Conservation (phyloP, 1,284 basidiomycete genomes). For the Ustilago tritici region DNA sequence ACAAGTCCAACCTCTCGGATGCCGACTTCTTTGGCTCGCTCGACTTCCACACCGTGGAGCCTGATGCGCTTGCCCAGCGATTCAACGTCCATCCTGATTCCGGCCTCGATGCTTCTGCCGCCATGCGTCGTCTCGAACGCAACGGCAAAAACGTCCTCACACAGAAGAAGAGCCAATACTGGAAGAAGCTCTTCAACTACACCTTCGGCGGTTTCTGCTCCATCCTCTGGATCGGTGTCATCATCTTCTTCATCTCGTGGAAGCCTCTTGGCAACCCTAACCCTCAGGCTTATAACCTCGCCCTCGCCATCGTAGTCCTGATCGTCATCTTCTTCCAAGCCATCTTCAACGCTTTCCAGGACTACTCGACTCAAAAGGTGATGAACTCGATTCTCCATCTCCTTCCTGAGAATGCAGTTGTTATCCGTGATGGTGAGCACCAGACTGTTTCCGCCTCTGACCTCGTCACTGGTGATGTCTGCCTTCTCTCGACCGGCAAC, state of each 20-base stretch:
- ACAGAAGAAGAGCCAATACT: conserved; percentile 73
- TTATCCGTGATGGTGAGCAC: conserved; percentile 76
- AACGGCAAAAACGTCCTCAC: conserved; percentile 73
- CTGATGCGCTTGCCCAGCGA: conserved; percentile 73
- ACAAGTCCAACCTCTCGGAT: conserved; percentile 40
- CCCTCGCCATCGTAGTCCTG: conserved; percentile 70
- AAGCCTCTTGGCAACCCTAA: conserved; percentile 73
- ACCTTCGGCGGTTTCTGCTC: conserved; percentile 76
- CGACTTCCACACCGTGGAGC: conserved; percentile 74
- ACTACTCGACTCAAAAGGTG: conserved; percentile 45
- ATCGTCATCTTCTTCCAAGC: conserved; percentile 72
- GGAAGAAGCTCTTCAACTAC: conserved; percentile 73
- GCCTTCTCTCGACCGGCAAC: conserved; percentile 72
- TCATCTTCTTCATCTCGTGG: conserved; percentile 74
- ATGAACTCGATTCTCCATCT: conserved; percentile 74
- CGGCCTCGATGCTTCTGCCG: conserved; percentile 74
- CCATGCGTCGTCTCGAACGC: conserved; percentile 72
- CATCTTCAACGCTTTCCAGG: conserved; percentile 73
- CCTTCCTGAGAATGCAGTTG: conserved; percentile 74
- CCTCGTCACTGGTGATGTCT: conserved; percentile 79
- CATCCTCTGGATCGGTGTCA: conserved; percentile 74
- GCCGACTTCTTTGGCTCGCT: conserved; percentile 66
- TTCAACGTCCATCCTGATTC: conserved; percentile 71
- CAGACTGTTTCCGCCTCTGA: conserved; percentile 75
- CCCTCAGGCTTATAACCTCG: conserved; percentile 74